Conservation (phyloP, 108 stramenopile genomes). For the Pseudonitzschia delicatissima region DNA sequence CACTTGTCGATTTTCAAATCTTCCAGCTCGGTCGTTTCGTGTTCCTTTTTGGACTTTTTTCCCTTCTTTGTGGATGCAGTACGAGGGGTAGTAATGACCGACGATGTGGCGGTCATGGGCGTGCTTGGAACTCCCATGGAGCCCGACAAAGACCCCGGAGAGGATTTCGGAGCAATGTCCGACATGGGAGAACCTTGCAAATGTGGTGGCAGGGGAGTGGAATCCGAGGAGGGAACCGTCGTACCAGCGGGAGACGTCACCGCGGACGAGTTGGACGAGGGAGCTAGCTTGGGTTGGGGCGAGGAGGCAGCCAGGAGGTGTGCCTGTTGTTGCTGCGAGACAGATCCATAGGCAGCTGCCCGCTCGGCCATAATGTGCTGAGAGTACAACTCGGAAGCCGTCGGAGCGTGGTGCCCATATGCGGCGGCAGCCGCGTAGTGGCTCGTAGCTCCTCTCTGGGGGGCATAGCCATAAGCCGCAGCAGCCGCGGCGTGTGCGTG, state of each 20-base stretch:
- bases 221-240: background rate
- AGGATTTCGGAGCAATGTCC: slow-evolving; percentile 6
- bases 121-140: slow-evolving; percentile 3
- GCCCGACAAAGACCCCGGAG: background rate
- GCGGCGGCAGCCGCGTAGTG: background rate
- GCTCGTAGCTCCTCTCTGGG: background rate
- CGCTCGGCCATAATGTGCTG: slow-evolving; percentile 24
- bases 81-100: background rate
- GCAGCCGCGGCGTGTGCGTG: slow-evolving; percentile 24
- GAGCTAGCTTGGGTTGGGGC: background rate
- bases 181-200: slow-evolving; percentile 2
- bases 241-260: slow-evolving; percentile 11
- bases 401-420: slow-evolving; percentile 10
- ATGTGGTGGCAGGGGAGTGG: background rate
- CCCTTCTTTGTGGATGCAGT: background rate
- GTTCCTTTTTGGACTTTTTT: slow-evolving; percentile 8
- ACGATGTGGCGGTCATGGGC: slow-evolving; percentile 2
- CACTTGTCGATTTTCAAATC: slow-evolving; percentile 29
- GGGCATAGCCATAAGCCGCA: slow-evolving; percentile 11
- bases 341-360: slow-evolving; percentile 24
- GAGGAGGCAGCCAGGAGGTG: slow-evolving; percentile 3
- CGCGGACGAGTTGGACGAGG: background rate
- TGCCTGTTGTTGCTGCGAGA: slow-evolving; percentile 11
- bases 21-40: slow-evolving; percentile 8
- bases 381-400: slow-evolving; percentile 21